Evolutionary conservation across 2,329 filamentous ascomycete genomes (phyloP).

Genomic region (Colletotrichum tabaci): DNA sequence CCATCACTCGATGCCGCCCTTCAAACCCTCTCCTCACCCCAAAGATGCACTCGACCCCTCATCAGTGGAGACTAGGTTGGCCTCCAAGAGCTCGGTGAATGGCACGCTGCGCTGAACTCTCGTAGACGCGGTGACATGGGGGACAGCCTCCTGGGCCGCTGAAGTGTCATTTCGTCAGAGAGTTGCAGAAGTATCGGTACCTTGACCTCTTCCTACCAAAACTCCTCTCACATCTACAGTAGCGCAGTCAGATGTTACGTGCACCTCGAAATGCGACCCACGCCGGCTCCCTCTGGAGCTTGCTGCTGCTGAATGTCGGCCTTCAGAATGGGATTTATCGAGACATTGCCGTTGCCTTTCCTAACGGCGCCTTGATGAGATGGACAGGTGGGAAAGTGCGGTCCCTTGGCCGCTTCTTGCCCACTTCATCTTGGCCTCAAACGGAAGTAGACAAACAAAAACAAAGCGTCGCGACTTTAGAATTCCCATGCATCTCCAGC

Average conservation of each 20-base stretch:
- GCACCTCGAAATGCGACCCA: conserved; percentile 30
- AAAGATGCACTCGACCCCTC: conserved; percentile 17
- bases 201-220: conserved; percentile 17
- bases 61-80: conserved; percentile 23
- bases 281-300: conserved; percentile 22
- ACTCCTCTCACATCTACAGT: conserved; percentile 15
- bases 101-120: conserved; percentile 34
- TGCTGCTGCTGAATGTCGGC: conserved; percentile 1
- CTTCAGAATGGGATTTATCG: neutral
- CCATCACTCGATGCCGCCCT: neutral
- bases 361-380: conserved; percentile 8
- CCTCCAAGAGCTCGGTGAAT: conserved; percentile 28
- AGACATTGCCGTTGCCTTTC: conserved; percentile 9
- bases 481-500: conserved; percentile 13
- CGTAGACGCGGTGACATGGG: conserved; percentile 27
- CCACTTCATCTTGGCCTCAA: conserved; percentile 22
- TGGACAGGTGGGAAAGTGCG: conserved; percentile 15
- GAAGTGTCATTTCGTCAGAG: conserved; percentile 32
- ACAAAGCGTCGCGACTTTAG: conserved; percentile 21
- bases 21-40: conserved; percentile 6
- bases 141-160: conserved; percentile 23
- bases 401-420: conserved; percentile 4
- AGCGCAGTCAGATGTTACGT: neutral
- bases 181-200: conserved; percentile 39
- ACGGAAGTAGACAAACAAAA: conserved; percentile 36